Evolutionary conservation across 2,329 filamentous ascomycete genomes (phyloP).

Genomic region (Trichoderma sp.): DNA sequence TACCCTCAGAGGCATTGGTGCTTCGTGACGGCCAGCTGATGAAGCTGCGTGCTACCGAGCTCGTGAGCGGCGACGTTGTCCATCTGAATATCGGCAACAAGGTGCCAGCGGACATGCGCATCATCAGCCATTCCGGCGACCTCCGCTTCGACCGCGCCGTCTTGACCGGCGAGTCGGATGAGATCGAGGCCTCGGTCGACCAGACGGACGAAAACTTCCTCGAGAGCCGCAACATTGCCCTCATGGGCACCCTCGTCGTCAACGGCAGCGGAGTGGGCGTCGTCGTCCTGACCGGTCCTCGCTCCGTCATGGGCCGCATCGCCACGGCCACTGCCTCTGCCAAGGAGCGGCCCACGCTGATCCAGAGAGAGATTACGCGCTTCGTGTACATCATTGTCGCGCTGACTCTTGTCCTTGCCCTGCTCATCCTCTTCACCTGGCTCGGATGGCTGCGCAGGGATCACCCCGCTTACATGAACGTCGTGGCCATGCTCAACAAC

Average conservation of each 20-base stretch:
- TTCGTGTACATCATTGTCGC: conserved; percentile 49
- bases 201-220: conserved; percentile 46
- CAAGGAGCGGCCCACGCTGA: conserved; percentile 45
- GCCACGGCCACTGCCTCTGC: conserved; percentile 43
- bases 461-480: conserved; percentile 45
- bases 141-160: conserved; percentile 48
- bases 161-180: conserved; percentile 48
- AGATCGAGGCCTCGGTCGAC: conserved; percentile 46
- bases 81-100: conserved; percentile 51
- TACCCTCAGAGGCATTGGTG: conserved; percentile 49
- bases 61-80: conserved; percentile 52
- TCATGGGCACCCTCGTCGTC: conserved; percentile 48
- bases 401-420: conserved; percentile 44
- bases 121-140: conserved; percentile 46
- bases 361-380: conserved; percentile 48
- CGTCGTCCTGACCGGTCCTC: conserved; percentile 45
- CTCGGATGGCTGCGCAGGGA: conserved; percentile 45
- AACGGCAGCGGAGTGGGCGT: conserved; percentile 46
- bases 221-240: conserved; percentile 48
- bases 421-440: conserved; percentile 51
- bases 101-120: conserved; percentile 52
- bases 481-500: conserved; percentile 50
- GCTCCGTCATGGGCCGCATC: conserved; percentile 48
- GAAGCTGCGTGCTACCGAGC: conserved; percentile 45
- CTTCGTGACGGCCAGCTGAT: conserved; percentile 49